Base-by-base conservation (phyloP, 306 rosid genomes). In the Dicorynia guianensis region DNA sequence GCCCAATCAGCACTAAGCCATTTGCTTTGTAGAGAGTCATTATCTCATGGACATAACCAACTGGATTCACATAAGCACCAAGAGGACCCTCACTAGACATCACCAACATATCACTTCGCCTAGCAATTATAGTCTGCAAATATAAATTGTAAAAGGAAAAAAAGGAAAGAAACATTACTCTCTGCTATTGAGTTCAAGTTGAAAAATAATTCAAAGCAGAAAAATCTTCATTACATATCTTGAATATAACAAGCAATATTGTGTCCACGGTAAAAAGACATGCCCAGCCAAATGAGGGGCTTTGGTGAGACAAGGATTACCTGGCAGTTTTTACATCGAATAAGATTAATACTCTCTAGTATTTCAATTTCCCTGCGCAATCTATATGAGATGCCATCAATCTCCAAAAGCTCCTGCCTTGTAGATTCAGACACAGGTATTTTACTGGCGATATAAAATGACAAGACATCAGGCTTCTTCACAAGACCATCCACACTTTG, bases 21-120 rank as follows among this genome's bases (percentile, higher is more conserved):
- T 71, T 87, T 87, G 91, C 93, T 75, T 81, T 85, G 85, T 87
- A 79, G 65, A 95, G 84, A 20, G 99, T 92, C 88, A 92, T 90
- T 72, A 95, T 83, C 87, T 95, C 99, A 67, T 89, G 96, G 42
- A 95, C 98, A 44, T 5, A 55, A 63, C 98, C 99, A 14, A 30
- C 13, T 5, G 90, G 82, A 78, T 95, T 95, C 80, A 92, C 99
- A 60, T 89, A 95, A 44, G 99, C 98, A 78, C 99, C 88, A 65
- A 95, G 93, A 68, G 99, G 99, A 74, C 99, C 98, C 72, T 92
- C 99, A 82, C 76, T 85, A 35, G 99, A 92, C 99, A 92, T 92
- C 84, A 89, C 96, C 89, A 95, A 43, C 92, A 90, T 95, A 86
- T 95, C 97, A 73, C 97, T 92, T 76, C 97, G 85, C 83, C 85